phyloP scores from a whole-genome alignment of 768 basidiomycete genomes.

The Tephrocybe rancida region DNA sequence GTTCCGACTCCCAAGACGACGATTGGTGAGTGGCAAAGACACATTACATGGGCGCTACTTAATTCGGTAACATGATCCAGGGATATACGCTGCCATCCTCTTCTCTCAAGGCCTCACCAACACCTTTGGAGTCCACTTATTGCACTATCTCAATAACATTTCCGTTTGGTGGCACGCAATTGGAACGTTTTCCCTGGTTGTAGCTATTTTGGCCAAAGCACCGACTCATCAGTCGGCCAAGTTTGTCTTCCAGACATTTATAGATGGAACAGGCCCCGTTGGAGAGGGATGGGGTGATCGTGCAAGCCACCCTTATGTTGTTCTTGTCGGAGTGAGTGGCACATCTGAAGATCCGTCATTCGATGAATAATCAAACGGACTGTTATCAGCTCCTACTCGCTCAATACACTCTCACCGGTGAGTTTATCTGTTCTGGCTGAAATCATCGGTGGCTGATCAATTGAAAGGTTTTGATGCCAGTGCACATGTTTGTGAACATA shows the following conservation, averaged over 20 bases:
- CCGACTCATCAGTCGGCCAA: slow-evolving; percentile 67
- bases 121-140: slow-evolving; percentile 69
- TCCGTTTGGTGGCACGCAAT: slow-evolving; percentile 77
- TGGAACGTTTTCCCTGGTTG: slow-evolving; percentile 66
- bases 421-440: slow-evolving; percentile 6
- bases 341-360: no score
- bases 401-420: slow-evolving; percentile 75
- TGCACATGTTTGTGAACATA: slow-evolving; percentile 53
- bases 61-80: slow-evolving; percentile 19
- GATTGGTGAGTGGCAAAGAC: slow-evolving; percentile 46
- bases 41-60: not conserved
- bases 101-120: slow-evolving; percentile 70
- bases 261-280: slow-evolving; percentile 63
- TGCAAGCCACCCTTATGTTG: slow-evolving; percentile 72
- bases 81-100: slow-evolving; percentile 69
- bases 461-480: slow-evolving; percentile 70
- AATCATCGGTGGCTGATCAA: not conserved
- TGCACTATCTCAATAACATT: slow-evolving; percentile 70
- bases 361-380: not conserved
- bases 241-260: slow-evolving; percentile 72
- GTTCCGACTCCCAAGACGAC: slow-evolving; percentile 58
- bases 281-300: slow-evolving; percentile 65
- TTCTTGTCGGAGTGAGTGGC: slow-evolving; percentile 54
- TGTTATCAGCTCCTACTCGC: slow-evolving; percentile 61
- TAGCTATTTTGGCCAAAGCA: slow-evolving; percentile 72